Evolutionary conservation across 345 rosid species (phyloP).

Genomic region (Populus tremula): DNA sequence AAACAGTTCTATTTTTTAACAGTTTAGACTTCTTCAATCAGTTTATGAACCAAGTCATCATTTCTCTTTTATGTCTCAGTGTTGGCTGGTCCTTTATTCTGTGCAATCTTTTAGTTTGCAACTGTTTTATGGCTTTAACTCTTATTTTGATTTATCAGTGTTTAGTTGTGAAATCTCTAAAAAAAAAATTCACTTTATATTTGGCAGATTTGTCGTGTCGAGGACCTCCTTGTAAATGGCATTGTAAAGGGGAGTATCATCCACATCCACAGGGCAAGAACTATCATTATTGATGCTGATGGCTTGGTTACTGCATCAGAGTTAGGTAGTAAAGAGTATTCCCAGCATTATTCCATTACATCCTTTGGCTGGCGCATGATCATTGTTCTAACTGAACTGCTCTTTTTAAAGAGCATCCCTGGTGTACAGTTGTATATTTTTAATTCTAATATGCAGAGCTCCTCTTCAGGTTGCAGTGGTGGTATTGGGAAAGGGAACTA

Average conservation of each 20-base stretch:
- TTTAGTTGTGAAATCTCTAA: background rate
- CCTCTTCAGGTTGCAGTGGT: constrained; percentile 73
- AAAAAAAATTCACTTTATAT: constrained; percentile 4
- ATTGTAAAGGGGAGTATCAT: constrained; percentile 81
- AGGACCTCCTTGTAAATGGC: constrained; percentile 89
- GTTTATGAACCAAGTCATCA: background rate
- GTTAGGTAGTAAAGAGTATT: constrained; percentile 53
- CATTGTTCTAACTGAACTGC: constrained; percentile 16
- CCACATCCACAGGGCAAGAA: constrained; percentile 91
- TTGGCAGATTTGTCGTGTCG: constrained; percentile 87
- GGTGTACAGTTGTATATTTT: background rate
- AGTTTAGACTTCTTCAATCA: background rate
- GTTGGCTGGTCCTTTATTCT: background rate
- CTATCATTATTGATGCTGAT: constrained; percentile 58
- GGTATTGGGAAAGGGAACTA: constrained; percentile 86
- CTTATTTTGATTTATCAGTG: background rate
- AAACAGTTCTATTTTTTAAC: background rate
- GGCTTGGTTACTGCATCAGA: constrained; percentile 81
- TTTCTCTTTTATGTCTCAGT: background rate
- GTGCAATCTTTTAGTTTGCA: background rate
- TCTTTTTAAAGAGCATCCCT: background rate
- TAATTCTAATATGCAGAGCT: constrained; percentile 16
- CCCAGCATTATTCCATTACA: constrained; percentile 10
- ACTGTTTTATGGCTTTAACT: background rate
- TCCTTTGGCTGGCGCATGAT: constrained; percentile 14